Evolutionary conservation across 129 eudicot species (phyloP), one percentile per base, ranked within the genome.

Genomic region (Arctium lappa): DNA sequence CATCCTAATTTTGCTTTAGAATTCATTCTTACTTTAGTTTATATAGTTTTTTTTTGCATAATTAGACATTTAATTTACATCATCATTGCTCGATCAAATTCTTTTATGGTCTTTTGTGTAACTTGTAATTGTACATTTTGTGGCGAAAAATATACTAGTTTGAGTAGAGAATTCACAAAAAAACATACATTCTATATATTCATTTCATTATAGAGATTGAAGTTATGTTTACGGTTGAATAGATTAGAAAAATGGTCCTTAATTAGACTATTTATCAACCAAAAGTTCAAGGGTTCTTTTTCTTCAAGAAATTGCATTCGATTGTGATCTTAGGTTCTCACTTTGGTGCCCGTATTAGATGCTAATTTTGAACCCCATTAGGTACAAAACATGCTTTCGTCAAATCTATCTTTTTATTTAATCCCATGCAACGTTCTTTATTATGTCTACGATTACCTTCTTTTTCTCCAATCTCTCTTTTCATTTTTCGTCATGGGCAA

Each of bases 1-100:
- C 44, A 74, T 63, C 80, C 74, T 74, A 81, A 74, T 74, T 66
- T 62, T 62, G 30, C 75, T 74, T 81, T 81, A 66, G 80, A 74
- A 81, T 65, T 81, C 69, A 81, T 81, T 81, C 80, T 75, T 62
- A 81, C 80, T 73, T 81, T 81, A 38, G 34, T 27, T 73, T 81
- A 27, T 81, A 27, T 33, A 31, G 50, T 71, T n/a, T 81, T 29
- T 65, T 73, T 29, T 30, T 46, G 42, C 32, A 74, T 38, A 73
- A 73, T 36, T 36, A 15, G 12, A 13, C 13, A 22, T 22, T 22
- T 3, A 34, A 2, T 16, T 36, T 71, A 34, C 8, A 33, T 71
- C n/a, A 13, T 10, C 9, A 12, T 71, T 2, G 27, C 16, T 15
- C 33, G 12, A 72, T 22, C 18, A 22, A 0, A 1, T 15, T 5